A percentile compares a stretch with the other conserved stretches of the same genome.
Conservation (phyloP, 805 yeast species). For the Debaryomyces prosopidis region DNA sequence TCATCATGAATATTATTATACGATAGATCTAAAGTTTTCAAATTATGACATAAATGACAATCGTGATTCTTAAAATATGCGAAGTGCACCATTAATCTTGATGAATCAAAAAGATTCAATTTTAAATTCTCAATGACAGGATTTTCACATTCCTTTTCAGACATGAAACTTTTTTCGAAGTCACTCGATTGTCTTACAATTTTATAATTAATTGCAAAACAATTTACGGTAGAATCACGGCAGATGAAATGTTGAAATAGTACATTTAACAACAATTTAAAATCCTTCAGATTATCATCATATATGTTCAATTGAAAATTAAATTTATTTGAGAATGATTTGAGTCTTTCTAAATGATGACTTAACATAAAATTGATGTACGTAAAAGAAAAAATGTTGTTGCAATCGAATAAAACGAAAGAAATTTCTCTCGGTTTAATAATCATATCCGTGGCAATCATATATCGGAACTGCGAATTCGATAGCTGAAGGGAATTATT, state of each 20-base stretch:
- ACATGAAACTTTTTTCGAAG: too few relatives aligned
- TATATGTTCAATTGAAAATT: conserved; percentile 15
- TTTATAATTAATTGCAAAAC: conserved; percentile 15
- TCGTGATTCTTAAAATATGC: not conserved
- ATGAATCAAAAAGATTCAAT: conserved; percentile 19
- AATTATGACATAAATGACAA: conserved; percentile 8
- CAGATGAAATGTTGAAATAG: conserved; percentile 5
- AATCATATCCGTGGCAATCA: conserved; percentile 13
- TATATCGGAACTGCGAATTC: conserved; percentile 12
- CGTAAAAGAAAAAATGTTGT: conserved; percentile 4
- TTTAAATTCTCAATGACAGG: conserved; percentile 15
- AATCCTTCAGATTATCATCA: conserved; percentile 9
- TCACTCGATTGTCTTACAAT: not conserved
- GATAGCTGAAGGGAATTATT: not conserved
- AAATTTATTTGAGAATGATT: conserved; percentile 11
- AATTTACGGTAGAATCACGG: conserved; percentile 7
- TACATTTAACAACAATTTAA: conserved; percentile 3
- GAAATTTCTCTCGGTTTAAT: conserved; percentile 20
- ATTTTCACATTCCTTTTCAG: too few relatives aligned
- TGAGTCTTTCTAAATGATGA: conserved; percentile 11
- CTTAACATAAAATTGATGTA: not conserved
- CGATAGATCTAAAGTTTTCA: conserved; percentile 25
- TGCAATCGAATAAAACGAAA: conserved; percentile 13
- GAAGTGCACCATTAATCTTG: conserved; percentile 11
- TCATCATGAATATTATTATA: conserved; percentile 25